Evolutionary conservation across 148 eudicot species (phyloP).

Genomic region (Silene latifolia): DNA sequence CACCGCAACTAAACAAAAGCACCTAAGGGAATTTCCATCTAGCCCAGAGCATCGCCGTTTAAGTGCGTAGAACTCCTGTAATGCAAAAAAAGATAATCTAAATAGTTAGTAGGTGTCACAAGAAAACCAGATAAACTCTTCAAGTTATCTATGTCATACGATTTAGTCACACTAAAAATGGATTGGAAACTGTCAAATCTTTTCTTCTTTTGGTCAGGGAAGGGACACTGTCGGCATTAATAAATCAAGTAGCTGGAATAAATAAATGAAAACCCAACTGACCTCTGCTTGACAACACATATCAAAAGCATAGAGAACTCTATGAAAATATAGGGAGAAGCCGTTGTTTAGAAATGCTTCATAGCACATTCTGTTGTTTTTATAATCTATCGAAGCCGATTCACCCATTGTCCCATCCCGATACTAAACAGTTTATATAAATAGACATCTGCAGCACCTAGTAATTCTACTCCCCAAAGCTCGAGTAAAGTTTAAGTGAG

Average conservation of each 20-base stretch:
- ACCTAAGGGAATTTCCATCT: conserved; percentile 62
- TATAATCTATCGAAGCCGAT: too few relatives aligned
- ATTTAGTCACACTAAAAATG: not conserved
- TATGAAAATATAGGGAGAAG: too few relatives aligned
- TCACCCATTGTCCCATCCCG: too few relatives aligned
- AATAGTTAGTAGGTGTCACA: conserved; percentile 1
- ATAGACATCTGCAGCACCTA: not conserved
- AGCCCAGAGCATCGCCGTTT: conserved; percentile 64
- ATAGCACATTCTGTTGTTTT: too few relatives aligned
- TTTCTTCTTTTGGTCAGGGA: not conserved
- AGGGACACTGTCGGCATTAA: too few relatives aligned
- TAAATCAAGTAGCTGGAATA: too few relatives aligned
- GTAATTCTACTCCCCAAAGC: not conserved
- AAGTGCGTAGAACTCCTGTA: conserved; percentile 74
- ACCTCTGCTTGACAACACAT: too few relatives aligned
- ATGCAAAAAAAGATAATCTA: not conserved
- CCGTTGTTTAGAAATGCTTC: too few relatives aligned
- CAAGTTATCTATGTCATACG: not conserved
- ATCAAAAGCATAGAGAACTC: too few relatives aligned
- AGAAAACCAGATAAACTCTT: not conserved
- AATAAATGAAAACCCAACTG: too few relatives aligned
- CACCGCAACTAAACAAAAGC: conserved; percentile 77
- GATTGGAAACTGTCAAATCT: not conserved
- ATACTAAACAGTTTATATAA: too few relatives aligned
- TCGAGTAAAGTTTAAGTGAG: too few relatives aligned